Base-by-base conservation (phyloP, 495 filamentous ascomycete species). In the Tetracladium setigerum region DNA sequence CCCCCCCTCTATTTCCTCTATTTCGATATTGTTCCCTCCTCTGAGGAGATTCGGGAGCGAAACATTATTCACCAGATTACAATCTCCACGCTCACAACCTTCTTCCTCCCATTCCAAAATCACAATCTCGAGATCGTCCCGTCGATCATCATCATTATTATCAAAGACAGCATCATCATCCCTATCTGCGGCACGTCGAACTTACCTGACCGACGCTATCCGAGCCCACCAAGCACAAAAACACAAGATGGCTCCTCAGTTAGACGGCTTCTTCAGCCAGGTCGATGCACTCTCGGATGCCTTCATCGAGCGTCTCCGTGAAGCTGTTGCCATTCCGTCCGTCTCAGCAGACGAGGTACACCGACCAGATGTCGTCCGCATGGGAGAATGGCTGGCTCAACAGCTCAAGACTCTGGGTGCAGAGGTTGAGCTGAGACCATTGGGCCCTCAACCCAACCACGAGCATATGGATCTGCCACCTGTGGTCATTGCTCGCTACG, bases 251-350 rank as follows among this genome's bases (percentile, higher is more conserved):
- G 86, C 87, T 18, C 87, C 87, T 30, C 77, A 87, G 64, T 74
- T 95, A 47, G 83, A 91, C 59, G 73, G 77, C 48, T 95, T 83
- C 66, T 94, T 91, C 70, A 78, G 84, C 62, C 78, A 95, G 82
- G 92, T 98, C 41, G 90, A 98, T 67, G 64, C 63, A 51, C 71
- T 94, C 59, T 78, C 86, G 18, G 81, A 81, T 53, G 67, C 74
- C 55, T 98, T 97, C 74, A 95, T 97, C 61, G 83, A 95, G 52
- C 86, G 94, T 72, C 79, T 98, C 42, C 76, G 86, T 54, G 79
- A 87, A 65, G 92, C 92, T 37, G 91, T 99, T 48, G 89, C 89
- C 34, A 99, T 99, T 51, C 92, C 94, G 5, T 97, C 92, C 37
- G 68, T 99, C 55, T 96, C 90, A 15, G 86, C 91, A 1, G 89